phyloP scores from a whole-genome alignment of 169 alveolate species.

The Plasmodium berghei region DNA sequence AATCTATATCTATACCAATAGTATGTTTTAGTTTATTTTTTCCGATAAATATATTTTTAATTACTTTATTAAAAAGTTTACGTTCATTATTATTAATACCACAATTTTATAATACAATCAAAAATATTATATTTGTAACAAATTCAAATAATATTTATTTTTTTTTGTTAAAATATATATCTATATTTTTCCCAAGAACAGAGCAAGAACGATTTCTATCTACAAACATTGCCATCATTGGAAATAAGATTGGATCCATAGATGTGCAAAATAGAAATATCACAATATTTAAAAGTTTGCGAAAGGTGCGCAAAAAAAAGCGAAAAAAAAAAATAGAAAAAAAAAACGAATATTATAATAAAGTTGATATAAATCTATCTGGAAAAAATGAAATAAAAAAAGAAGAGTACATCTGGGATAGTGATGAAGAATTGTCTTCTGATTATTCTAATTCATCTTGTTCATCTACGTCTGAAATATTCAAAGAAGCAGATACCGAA shows the following conservation, averaged over 20 bases:
- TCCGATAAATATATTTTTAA: conserved; percentile 39
- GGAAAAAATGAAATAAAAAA: background rate
- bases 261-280: conserved; percentile 56
- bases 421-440: background rate
- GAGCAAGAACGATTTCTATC: conserved; percentile 32
- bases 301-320: conserved; percentile 7
- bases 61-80: conserved; percentile 28
- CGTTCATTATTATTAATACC: conserved; percentile 48
- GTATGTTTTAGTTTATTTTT: conserved; percentile 34
- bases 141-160: conserved; percentile 44
- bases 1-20: conserved; percentile 47
- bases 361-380: background rate
- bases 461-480: conserved; percentile 36
- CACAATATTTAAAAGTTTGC: conserved; percentile 26
- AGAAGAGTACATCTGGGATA: background rate
- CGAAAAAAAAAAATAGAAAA: background rate
- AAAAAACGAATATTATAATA: background rate
- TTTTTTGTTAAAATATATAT: conserved; percentile 21
- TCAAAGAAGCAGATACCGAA: conserved; percentile 43
- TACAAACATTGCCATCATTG: conserved; percentile 29
- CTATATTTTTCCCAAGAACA: conserved; percentile 42
- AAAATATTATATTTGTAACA: conserved; percentile 25
- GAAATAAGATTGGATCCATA: conserved; percentile 44
- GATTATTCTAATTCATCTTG: background rate
- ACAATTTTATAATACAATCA: conserved; percentile 28